phyloP scores from a whole-genome alignment of 2,329 filamentous ascomycete genomes.

The Beauveria brongniartii region DNA sequence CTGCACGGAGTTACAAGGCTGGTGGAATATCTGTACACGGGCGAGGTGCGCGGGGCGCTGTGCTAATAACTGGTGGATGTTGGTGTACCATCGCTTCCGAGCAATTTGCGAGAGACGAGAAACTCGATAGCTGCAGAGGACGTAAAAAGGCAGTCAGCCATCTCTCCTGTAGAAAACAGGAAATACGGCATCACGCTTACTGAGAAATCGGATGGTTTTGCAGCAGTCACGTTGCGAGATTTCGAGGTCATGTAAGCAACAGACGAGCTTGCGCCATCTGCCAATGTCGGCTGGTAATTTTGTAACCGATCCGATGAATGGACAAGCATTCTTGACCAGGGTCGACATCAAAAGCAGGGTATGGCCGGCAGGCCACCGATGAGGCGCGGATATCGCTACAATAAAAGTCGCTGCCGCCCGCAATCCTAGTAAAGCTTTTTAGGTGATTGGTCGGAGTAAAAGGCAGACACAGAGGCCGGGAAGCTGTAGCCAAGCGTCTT shows the following conservation, averaged over 20 bases:
- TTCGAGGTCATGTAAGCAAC: background rate
- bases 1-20: no score
- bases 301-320: background rate
- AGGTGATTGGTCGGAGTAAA: no score
- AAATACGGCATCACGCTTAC: background rate
- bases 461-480: background rate
- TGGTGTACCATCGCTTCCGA: no score
- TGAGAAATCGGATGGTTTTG: background rate
- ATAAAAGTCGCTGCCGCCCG: background rate
- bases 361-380: background rate
- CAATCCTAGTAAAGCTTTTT: no score
- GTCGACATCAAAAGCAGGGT: background rate
- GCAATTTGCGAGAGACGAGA: background rate
- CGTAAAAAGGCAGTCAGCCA: background rate
- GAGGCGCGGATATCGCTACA: background rate
- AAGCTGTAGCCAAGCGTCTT: background rate
- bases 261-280: background rate
- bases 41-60: no score
- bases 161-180: background rate
- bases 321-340: constrained; percentile 33
- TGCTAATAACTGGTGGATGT: no score
- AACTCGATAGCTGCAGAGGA: background rate
- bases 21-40: no score
- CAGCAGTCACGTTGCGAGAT: background rate
- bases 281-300: background rate